Evolutionary conservation across 2,329 filamentous ascomycete species (phyloP).

Genomic region (Pseudogymnoascus sp.): DNA sequence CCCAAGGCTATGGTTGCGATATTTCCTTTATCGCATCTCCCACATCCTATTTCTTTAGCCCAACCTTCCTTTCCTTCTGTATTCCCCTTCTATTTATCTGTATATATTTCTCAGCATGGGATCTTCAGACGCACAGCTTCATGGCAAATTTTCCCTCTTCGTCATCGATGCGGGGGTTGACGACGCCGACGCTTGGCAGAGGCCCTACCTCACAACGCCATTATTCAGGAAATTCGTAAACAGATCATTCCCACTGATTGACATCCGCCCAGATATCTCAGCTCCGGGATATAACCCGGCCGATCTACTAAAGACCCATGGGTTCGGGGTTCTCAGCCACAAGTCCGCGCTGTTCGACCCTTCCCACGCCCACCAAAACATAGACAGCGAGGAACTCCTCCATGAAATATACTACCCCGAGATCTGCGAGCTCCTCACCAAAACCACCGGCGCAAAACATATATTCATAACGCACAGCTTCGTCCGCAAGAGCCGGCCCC

Average conservation of each 20-base stretch:
- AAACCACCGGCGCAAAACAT: not conserved
- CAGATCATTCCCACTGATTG: not conserved
- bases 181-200: constrained; percentile 2
- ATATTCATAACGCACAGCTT: not conserved
- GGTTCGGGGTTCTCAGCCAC: not conserved
- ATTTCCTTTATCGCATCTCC: not conserved
- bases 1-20: not conserved
- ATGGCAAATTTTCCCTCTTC: constrained; percentile 1
- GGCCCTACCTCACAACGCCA: constrained; percentile 1
- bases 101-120: not conserved
- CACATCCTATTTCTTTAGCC: not conserved
- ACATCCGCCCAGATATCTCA: not conserved
- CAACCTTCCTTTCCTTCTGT: not conserved
- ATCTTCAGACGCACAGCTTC: not conserved
- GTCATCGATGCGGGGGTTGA: constrained; percentile 3
- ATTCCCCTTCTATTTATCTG: not conserved
- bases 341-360: not conserved
- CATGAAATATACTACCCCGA: constrained; percentile 1
- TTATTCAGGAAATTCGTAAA: constrained; percentile 1
- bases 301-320: not conserved
- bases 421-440: not conserved
- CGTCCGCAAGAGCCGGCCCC: not conserved
- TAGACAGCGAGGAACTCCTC: not conserved
- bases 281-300: not conserved
- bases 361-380: not conserved